Conservation (phyloP, 2,329 filamentous ascomycete species). For the Aspergillus candidus region DNA sequence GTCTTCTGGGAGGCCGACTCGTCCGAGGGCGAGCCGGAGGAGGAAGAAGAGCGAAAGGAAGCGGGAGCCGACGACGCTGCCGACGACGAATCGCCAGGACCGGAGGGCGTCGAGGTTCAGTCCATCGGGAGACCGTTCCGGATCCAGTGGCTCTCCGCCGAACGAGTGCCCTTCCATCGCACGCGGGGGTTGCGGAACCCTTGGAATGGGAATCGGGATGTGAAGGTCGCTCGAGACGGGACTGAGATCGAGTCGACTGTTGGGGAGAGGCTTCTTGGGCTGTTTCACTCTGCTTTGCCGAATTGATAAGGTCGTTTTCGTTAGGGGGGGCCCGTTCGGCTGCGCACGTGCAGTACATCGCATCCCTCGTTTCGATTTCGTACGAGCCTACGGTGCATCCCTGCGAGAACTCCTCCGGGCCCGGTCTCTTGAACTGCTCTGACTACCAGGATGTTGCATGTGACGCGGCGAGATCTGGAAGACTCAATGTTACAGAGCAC, state of each 20-base stretch:
- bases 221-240: conserved; percentile 92
- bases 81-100: conserved; percentile 35
- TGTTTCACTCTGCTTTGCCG: conserved; percentile 58
- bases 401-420: too few species aligned
- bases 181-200: conserved; percentile 83
- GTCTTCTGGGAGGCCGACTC: conserved; percentile 92
- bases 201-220: conserved; percentile 91
- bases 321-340: too few species aligned
- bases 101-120: conserved; percentile 47
- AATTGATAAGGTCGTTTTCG: too few species aligned
- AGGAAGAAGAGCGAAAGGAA: conserved; percentile 34
- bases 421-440: too few species aligned
- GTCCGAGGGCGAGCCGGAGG: conserved; percentile 39
- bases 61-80: conserved; percentile 38
- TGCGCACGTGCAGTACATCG: too few species aligned
- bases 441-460: too few species aligned
- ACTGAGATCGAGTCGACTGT: conserved; percentile 84
- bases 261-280: conserved; percentile 66
- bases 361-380: too few species aligned
- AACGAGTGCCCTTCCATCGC: conserved; percentile 77
- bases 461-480: too few species aligned
- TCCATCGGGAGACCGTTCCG: conserved; percentile 88
- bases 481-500: too few species aligned
- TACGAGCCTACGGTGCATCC: too few species aligned
- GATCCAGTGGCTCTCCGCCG: conserved; percentile 83